Evolutionary conservation across 2,329 filamentous ascomycete species (phyloP), one percentile per base, ranked within the genome.

Genomic region (Calonectria naviculata): DNA sequence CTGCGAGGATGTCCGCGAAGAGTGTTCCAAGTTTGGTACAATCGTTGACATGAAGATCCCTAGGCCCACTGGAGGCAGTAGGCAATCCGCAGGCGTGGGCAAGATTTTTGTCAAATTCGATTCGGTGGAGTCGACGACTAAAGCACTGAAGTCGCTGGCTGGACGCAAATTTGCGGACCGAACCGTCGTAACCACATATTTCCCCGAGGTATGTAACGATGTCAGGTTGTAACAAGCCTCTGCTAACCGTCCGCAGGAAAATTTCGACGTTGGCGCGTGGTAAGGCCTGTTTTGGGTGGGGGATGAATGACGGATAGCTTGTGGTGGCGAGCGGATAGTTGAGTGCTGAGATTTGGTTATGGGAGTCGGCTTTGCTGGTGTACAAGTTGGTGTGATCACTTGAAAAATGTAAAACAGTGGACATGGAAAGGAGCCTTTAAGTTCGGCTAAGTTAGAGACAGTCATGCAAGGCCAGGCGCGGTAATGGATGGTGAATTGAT

Each of bases 31-130:
- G 83, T 99, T 93, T 80, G 97, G 97, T 72, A 89, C 88, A 62
- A 90, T 99, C 31, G 75, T 95, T 47, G 94, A 95, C n/a, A 87
- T 98, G 83, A 99, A 99, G 87, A 93, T 99, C 70, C 97, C 97
- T 5, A 91, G 97, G 71, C 96, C 97, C 2, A 91, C 90, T 26
- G 94, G 94, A 77, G 95, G 94, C 60, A 94, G 92, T 82, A 91
- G 95, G 78, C 93, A 97, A 81, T 94, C 93, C 26, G 90, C 94
- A 34, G 97, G 97, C 56, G 95, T 99, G 26, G 97, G 97, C 81
- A 99, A 98, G 88, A 98, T 99, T 76, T 99, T 93, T 81, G 93
- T 99, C 86, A 98, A 98, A 83, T 99, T 95, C 80, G 94, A 97
- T 74, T 90, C 88, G 4, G 86, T 90, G 3, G 94, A 95, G 62